A percentile compares a stretch with the other conserved stretches of the same genome.
These are phyloP conservation scores for Acanthamoeba lugdunensis DNA, from an alignment of 208 protist species.

Conservation along the genomic window DNA sequence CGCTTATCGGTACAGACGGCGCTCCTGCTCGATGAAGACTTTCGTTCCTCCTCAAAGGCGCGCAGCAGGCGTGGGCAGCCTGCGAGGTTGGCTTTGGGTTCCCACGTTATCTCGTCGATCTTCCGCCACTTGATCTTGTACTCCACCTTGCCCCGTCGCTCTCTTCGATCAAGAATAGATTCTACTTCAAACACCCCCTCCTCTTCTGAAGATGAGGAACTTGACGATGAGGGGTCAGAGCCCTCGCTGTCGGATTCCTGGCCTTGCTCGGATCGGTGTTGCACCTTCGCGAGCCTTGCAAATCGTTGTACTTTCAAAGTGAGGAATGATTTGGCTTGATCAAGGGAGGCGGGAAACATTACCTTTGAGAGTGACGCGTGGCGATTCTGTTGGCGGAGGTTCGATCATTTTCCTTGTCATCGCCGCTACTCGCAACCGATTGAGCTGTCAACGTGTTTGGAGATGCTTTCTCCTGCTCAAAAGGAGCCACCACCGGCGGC, in stretches of 20 bases:
- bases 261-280: background rate
- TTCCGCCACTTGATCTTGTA: conserved; percentile 16
- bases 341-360: too few species aligned
- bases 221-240: background rate
- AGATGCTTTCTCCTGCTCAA: background rate
- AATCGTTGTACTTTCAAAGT: background rate
- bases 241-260: conserved; percentile 13
- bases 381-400: too few species aligned
- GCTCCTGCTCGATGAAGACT: background rate
- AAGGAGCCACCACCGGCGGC: background rate
- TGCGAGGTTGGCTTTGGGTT: background rate
- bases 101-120: background rate
- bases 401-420: too few species aligned
- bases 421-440: too few species aligned
- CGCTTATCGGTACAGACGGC: background rate
- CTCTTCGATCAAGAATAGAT: conserved; percentile 29
- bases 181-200: conserved; percentile 23
- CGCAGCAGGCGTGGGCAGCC: conserved; percentile 3
- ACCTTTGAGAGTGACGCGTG: too few species aligned
- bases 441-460: too few species aligned
- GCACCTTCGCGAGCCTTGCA: background rate
- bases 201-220: conserved; percentile 11
- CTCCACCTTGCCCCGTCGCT: conserved; percentile 1
- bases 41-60: background rate
- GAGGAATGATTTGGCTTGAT: too few species aligned